A percentile compares a stretch with the other conserved stretches of the same genome.
Conservation (phyloP, 495 filamentous ascomycete genomes). For the Penicillium nucicola region DNA sequence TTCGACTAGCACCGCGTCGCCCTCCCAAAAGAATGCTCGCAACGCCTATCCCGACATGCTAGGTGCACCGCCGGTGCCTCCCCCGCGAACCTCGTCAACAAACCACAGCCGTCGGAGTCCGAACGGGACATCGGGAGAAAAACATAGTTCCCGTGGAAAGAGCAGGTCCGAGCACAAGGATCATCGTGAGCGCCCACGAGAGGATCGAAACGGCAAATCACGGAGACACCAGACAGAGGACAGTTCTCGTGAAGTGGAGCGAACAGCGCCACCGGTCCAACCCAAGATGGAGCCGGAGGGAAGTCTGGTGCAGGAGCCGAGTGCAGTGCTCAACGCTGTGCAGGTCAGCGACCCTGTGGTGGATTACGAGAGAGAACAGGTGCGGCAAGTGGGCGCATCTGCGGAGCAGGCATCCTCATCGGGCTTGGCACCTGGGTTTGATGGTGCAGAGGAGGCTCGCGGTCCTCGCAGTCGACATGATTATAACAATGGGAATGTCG, state of each 20-base stretch:
- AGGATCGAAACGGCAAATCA: constrained; percentile 35
- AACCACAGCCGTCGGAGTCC: constrained; percentile 38
- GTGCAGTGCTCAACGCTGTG: constrained; percentile 68
- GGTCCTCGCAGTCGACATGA: constrained; percentile 74
- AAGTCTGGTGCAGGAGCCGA: constrained; percentile 37
- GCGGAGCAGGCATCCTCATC: constrained; percentile 49
- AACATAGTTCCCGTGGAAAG: constrained; percentile 33
- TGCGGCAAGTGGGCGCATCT: constrained; percentile 63
- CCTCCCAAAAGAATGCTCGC: constrained; percentile 33
- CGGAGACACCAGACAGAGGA: constrained; percentile 33
- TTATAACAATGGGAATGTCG: constrained; percentile 51
- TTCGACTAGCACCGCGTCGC: constrained; percentile 26
- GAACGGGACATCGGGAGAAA: constrained; percentile 28
- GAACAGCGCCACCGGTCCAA: constrained; percentile 10
- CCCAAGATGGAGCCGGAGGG: constrained; percentile 29
- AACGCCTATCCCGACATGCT: constrained; percentile 37
- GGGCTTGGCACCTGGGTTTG: constrained; percentile 51
- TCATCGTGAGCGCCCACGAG: constrained; percentile 28
- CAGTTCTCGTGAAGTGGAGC: constrained; percentile 17
- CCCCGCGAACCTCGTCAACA: constrained; percentile 43
- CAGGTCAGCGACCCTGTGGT: constrained; percentile 75
- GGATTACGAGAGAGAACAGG: constrained; percentile 73
- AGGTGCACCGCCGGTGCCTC: constrained; percentile 39
- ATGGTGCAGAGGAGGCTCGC: constrained; percentile 59
- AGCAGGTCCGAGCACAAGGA: constrained; percentile 30